Conservation (phyloP, 1,284 basidiomycete species). For the Thecaphora thlaspeos region DNA sequence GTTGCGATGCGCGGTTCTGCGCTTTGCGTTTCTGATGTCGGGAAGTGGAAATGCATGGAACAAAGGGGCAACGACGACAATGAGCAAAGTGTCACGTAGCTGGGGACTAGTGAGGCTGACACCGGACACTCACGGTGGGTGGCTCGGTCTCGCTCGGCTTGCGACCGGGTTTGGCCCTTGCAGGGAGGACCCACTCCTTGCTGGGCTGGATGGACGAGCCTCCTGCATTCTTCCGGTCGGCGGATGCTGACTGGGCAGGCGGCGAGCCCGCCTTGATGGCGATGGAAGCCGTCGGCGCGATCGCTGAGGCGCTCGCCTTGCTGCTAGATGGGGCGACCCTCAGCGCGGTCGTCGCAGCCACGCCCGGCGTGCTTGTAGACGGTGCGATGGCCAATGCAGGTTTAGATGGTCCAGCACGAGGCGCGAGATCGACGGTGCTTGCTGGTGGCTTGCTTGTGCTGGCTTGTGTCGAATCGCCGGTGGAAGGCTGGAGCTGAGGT, state of each 20-base stretch:
- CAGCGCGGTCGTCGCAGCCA: no score
- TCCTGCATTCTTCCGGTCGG: conserved; percentile 15
- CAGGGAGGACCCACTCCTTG: conserved; percentile 55
- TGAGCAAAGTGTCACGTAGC: no score
- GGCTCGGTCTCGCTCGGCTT: conserved; percentile 53
- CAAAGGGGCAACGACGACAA: neutral
- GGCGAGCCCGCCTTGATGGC: neutral
- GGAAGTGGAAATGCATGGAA: neutral
- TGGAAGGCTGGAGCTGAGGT: neutral
- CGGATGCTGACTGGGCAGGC: neutral
- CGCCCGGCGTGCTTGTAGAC: no score
- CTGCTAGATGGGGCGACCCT: no score
- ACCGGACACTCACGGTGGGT: conserved; percentile 25
- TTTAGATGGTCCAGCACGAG: conserved; percentile 1
- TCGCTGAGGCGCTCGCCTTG: no score
- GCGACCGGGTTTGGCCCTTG: conserved; percentile 55
- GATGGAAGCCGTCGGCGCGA: neutral
- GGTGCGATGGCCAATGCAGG: neutral
- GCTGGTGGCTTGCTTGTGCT: neutral
- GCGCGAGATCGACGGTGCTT: neutral
- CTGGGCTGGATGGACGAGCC: conserved; percentile 41
- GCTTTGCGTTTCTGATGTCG: conserved; percentile 48
- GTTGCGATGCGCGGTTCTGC: conserved; percentile 50
- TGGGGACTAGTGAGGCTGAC: neutral
- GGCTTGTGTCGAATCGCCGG: neutral